Base-by-base conservation (phyloP, 352 stramenopile species). In the Globisporangium carolinianum region DNA sequence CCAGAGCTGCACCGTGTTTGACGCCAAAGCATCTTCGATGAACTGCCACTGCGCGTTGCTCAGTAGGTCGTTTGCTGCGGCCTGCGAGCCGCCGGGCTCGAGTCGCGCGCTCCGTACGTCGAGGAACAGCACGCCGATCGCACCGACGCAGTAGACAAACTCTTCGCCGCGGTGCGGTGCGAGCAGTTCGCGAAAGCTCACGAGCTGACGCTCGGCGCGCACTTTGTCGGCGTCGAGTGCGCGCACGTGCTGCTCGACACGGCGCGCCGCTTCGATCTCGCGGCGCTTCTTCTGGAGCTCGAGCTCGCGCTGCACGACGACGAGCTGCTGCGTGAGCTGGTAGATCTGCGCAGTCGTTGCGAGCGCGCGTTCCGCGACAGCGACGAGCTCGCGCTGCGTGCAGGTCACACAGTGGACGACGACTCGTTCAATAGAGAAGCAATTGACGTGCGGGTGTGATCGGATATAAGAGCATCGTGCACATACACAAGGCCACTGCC, bases 1-100 rank as follows among this genome's bases (percentile, higher is more conserved):
- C 15, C 87, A 55, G 3, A 81, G 1, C 24, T 67, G 67, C 24
- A 83, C 55, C 3, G 15, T 55, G 8, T 62, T 41, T 2, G 62
- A 58, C 32, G 78, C 71, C 0, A 91, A 60, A 5, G 60, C 65
- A n/a, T 64, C 61, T 18, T 85, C 72, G 18, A 89, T 62, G 47
- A 82, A 87, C 18, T 71, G 63, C 81, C 78, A 91, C 55, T 91
- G 81, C 12, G 70, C 50, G 18, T 69, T 73, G 53, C 71, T 87
- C 11, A 88, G 58, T 8, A 89, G 18, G 0, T 79, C 67, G 37
- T 86, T 88, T 17, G 87, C 69, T 14, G 71, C 66, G 6, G 62
- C 65, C 43, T 89, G 80, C 9, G 76, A 80, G 1, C 84, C 84
- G 8, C 78, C 79, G 11, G 74, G 65, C 50, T 86, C 71, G 1